Base-by-base conservation (phyloP, 371 early-diverging fungal species). In the Mucor lusitanicus region DNA sequence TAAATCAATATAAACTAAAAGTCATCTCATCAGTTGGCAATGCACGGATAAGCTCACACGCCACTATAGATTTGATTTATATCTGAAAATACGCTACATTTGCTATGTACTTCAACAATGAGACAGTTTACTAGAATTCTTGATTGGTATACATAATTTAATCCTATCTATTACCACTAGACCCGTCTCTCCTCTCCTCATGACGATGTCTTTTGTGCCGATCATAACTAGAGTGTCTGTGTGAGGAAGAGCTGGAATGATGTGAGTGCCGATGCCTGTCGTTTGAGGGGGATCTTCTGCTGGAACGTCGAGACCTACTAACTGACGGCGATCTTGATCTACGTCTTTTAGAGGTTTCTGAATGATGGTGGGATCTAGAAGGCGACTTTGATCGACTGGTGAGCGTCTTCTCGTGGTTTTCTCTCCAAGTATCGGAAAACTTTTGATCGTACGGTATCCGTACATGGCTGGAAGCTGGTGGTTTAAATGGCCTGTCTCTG, bases 401-500 rank as follows among this genome's bases (percentile, higher is more conserved):
- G n/a, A n/a, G 28, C 33, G 19, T 61, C n/a, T 61, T 32, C 30
- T 48, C n/a, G 19, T 30, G 30, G 32, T 44, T 23, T 1, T 61
- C 0, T 60, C 15, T 62, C 62, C 62, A 62, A 1, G 13, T 23
- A 53, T 62, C 53, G 6, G 62, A 62, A 19, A 50, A 30, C 37
- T 53, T 62, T 50, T 62, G 62, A 0, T 62, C 62, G 32, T 50
- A 13, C 0, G 21, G 32, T 25, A 54, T 54, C 27, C 30, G 54
- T 30, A 54, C 9, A 30, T 30, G 54, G 17, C 54, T 54, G 15
- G 75, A 79, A 74, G 72, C 46, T 23, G 84, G 82, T 39, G 73
- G 60, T 65, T 81, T 76, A 66, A 89, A 89, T 4, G 86, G 85
- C 27, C 84, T 69, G 56, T 85, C 86, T 66, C 85, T 75, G 6